These are phyloP conservation scores for Aurifilum marmelostoma DNA, from an alignment of 2,329 filamentous ascomycete genomes.

Conservation along the genomic window DNA sequence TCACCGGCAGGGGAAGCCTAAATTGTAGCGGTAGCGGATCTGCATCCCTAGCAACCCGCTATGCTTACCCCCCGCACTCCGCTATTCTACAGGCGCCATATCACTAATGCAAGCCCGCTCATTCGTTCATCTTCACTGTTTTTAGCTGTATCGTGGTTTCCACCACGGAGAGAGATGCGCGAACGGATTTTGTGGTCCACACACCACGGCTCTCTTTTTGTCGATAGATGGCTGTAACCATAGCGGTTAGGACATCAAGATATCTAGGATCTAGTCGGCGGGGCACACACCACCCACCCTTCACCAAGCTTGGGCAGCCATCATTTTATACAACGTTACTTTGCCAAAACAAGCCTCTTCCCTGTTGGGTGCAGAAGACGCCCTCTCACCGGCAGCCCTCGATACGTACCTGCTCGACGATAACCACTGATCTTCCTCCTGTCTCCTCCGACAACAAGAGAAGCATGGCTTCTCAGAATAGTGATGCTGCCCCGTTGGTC, in stretches of 20 bases:
- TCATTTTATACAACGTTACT: slow-evolving; percentile 3
- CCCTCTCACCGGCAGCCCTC: neutral
- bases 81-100: slow-evolving; percentile 7
- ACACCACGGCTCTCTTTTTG: neutral
- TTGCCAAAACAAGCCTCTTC: neutral
- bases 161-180: neutral
- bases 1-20: slow-evolving; percentile 4
- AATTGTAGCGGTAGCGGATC: neutral
- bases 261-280: neutral
- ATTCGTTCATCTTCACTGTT: slow-evolving; percentile 24
- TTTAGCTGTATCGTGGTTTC: neutral
- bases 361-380: neutral
- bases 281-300: neutral
- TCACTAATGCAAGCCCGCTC: slow-evolving; percentile 21
- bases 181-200: neutral
- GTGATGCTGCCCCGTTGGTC: slow-evolving; percentile 68
- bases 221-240: slow-evolving; percentile 2
- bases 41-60: no score
- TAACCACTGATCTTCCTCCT: neutral
- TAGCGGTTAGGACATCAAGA: neutral
- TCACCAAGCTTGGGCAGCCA: neutral
- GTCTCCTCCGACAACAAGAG: neutral
- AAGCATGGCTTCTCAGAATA: slow-evolving; percentile 23
- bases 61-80: neutral
- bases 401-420: neutral